Base-by-base conservation (phyloP, 495 filamentous ascomycete genomes). In the Aspergillus nanangensis region DNA sequence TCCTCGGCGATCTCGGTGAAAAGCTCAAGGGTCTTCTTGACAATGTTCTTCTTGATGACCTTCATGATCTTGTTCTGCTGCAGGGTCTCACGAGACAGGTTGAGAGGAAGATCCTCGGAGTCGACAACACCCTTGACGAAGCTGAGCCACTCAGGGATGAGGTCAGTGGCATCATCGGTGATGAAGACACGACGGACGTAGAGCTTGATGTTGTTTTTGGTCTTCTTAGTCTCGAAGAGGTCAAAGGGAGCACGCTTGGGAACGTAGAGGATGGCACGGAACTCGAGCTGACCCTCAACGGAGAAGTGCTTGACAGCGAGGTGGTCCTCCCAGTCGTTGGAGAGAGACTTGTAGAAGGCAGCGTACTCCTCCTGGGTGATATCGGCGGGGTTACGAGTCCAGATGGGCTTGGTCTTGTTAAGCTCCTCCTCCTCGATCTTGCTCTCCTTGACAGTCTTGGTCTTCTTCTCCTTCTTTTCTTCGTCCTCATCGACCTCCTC, bases 11-110 rank as follows among this genome's bases (percentile, higher is more conserved):
- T 97, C 81, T 98, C 93, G 51, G 78, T 78, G 84, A 98, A 98
- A 71, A 98, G 88, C 80, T 98, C 93, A 41, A 98, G 88, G 44
- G 88, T 87, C 90, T 98, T 98, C 90, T 97, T 98, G 79, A 98
- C 90, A 50, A 98, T 93, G 84, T 98, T 98, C 90, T 98, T 98
- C 80, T 89, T 91, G 83, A 98, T 98, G 64, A 98, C 93, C 84
- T 98, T 98, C 93, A 98, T 95, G 79, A 98, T 98, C 88, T 97
- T 97, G 86, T 97, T 97, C 80, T 97, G 94, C 76, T 98, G 93
- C 38, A 98, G 88, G 47, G 94, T 97, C 83, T 98, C 93, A 84
- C 93, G 94, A 69, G 94, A 97, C 74, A 98, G 73, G 81, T 98
- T 98, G 61, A 98, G 83, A 49, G 93, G 93, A 27, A 98, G 86